Base-by-base conservation (phyloP, 139 green algal species). In the Chlorella sorokiniana region DNA sequence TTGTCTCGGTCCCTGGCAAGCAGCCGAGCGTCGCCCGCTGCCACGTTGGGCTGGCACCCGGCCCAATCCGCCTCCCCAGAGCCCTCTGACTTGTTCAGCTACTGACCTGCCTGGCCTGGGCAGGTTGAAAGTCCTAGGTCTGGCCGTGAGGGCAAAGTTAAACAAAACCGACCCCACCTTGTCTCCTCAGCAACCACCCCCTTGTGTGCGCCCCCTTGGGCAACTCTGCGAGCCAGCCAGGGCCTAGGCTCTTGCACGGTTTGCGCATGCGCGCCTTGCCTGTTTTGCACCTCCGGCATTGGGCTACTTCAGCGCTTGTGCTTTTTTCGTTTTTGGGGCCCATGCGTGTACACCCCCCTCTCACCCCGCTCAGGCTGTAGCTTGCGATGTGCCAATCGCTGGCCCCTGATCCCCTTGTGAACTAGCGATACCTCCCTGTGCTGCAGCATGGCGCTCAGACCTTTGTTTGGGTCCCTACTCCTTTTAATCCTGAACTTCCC, bases 61-160 rank as follows among this genome's bases (percentile, higher is more conserved):
- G 23, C 40, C 27, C 40, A 75, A 40, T 37, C 23, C 40, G 33
- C 68, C 70, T 77, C 70, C 70, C 68, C 68, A 0, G 68, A 75
- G 68, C 42, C 29, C 27, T 16, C 41, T 9, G 70, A 77, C 44
- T 33, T 77, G 40, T 77, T 77, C 31, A 40, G 41, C 70, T 77
- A 63, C 44, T 77, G 70, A 77, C n/a, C 11, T n/a, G n/a, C 61
- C n/a, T 31, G 56, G 56, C 27, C 56, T 68, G 61, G n/a, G 61
- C 7, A 9, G 3, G 61, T 31, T 41, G n/a, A 29, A 1, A 31
- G 5, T 35, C n/a, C 61, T 41, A 7, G 31, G 14, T 11, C 61
- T 16, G 61, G n/a, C n/a, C 61, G n/a, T n/a, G n/a, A n/a, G n/a
- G n/a, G n/a, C 48, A 59, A 59, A 59, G 14, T 16, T 16, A 59